A percentile compares a stretch with the other conserved stretches of the same genome.
Conservation (phyloP, 108 stramenopile genomes). For the Stephanodiscus triporus region DNA sequence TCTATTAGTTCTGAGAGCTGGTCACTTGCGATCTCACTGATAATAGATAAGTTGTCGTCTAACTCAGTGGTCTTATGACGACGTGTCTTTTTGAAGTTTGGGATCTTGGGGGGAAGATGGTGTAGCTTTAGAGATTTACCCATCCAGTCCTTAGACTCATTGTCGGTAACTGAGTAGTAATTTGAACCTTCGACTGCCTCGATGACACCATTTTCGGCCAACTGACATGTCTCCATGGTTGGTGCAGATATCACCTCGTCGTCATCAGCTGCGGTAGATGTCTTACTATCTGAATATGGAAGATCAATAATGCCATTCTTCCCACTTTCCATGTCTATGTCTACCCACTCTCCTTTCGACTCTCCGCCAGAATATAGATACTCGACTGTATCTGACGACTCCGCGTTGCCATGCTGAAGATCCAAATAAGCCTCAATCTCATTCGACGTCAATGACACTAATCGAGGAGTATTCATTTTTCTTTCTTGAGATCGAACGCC, state of each 20-base stretch:
- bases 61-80: neutral
- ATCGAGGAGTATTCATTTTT: neutral
- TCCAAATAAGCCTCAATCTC: neutral
- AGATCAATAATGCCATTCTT: neutral
- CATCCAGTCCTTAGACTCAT: neutral
- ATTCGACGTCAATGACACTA: neutral
- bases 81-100: neutral
- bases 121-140: neutral
- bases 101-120: neutral
- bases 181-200: neutral
- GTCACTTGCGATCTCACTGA: neutral
- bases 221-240: neutral
- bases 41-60: neutral
- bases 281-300: constrained; percentile 1
- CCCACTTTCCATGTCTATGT: constrained; percentile 17
- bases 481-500: neutral
- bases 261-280: neutral
- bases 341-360: neutral
- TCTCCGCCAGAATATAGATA: neutral
- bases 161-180: neutral
- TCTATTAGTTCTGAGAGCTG: neutral
- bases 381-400: neutral
- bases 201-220: neutral
- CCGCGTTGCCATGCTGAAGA: neutral
- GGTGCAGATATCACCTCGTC: neutral